A percentile compares a stretch with the other conserved stretches of the same genome.
phyloP scores from a whole-genome alignment of 129 eudicot species.

The Helichrysum umbraculigerum region DNA sequence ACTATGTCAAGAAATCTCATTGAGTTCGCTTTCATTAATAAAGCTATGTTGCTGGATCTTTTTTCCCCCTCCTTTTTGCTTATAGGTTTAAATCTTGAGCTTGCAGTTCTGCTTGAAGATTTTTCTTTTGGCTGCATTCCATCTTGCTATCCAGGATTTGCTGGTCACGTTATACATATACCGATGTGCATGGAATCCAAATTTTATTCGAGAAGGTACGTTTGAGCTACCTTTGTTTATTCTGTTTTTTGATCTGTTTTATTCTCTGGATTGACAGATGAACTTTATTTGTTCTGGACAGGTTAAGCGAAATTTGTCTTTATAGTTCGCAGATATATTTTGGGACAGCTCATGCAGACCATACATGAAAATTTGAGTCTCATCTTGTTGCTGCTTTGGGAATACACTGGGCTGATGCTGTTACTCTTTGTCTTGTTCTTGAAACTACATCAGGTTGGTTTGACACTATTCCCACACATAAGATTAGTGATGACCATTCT shows the following conservation, averaged over 20 bases:
- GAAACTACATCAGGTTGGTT: conserved; percentile 74
- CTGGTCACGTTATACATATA: conserved; percentile 59
- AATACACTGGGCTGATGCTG: conserved; percentile 87
- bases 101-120: too few relatives aligned
- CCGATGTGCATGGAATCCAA: conserved; percentile 83
- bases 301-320: background rate
- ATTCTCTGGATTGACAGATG: background rate
- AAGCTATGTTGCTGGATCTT: too few relatives aligned
- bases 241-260: background rate
- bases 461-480: background rate
- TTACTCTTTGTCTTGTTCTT: conserved; percentile 73
- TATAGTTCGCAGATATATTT: too few relatives aligned
- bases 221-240: background rate
- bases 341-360: too few relatives aligned
- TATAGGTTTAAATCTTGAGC: too few relatives aligned
- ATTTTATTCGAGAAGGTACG: conserved; percentile 30
- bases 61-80: too few relatives aligned
- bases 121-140: conserved; percentile 43
- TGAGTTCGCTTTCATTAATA: too few relatives aligned
- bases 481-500: background rate
- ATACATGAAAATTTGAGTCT: conserved; percentile 49
- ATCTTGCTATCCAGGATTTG: conserved; percentile 65
- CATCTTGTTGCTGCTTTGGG: conserved; percentile 92
- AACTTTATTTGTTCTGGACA: background rate
- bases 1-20: too few relatives aligned